phyloP scores from a whole-genome alignment of 2,329 filamentous ascomycete genomes.

The Paecilomyces sp. region DNA sequence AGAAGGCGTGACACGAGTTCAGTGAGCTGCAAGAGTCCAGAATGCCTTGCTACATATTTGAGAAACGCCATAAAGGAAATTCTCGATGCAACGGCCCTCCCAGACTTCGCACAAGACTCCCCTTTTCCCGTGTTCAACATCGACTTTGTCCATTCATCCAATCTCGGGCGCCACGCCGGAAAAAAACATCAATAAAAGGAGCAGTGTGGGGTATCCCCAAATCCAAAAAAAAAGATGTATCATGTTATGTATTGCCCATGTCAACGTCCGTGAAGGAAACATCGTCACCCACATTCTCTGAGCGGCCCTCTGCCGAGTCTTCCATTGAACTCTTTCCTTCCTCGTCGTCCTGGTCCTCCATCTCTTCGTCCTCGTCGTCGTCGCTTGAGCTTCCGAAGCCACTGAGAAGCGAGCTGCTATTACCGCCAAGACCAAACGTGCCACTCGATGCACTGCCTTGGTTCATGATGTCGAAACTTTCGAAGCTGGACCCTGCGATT shows the following conservation, averaged over 20 bases:
- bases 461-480: constrained; percentile 60
- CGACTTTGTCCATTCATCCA: constrained; percentile 2
- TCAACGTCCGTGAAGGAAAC: constrained; percentile 54
- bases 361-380: constrained; percentile 93
- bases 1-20: constrained; percentile 11
- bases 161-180: not conserved
- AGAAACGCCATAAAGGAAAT: constrained; percentile 13
- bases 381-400: constrained; percentile 93
- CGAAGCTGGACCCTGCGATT: constrained; percentile 40
- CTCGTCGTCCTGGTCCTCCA: constrained; percentile 63
- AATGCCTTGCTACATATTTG: constrained; percentile 15
- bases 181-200: constrained; percentile 13
- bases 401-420: constrained; percentile 61
- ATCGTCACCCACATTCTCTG: constrained; percentile 60
- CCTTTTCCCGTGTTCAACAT: constrained; percentile 10
- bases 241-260: constrained; percentile 50
- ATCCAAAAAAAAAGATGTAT: constrained; percentile 9
- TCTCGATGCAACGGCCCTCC: constrained; percentile 11
- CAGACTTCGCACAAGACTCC: constrained; percentile 9
- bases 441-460: constrained; percentile 62
- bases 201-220: constrained; percentile 6
- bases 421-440: constrained; percentile 64
- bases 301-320: constrained; percentile 40
- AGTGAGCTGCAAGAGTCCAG: constrained; percentile 11
- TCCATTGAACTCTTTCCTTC: constrained; percentile 36